phyloP scores from a whole-genome alignment of 2,329 filamentous ascomycete genomes.

The Lasiodiplodia sp. region DNA sequence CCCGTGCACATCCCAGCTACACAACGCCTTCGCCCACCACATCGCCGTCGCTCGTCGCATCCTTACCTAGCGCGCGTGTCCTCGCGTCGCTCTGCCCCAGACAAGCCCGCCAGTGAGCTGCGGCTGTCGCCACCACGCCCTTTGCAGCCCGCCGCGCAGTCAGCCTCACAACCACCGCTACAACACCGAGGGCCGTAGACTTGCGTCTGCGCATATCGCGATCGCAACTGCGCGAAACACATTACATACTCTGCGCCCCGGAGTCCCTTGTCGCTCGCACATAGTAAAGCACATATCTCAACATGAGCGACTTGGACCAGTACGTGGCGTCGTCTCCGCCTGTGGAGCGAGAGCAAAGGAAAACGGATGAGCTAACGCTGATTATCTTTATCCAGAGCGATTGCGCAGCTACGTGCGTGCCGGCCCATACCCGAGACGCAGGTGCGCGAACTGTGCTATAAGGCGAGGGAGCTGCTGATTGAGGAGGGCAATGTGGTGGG shows the following conservation, averaged over 20 bases:
- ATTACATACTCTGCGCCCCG: neutral
- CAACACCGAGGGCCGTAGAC: neutral
- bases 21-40: neutral
- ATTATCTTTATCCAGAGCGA: slow-evolving; percentile 68
- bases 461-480: slow-evolving; percentile 92
- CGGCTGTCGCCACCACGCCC: slow-evolving; percentile 1
- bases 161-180: slow-evolving; percentile 8
- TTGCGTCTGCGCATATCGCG: neutral
- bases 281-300: neutral
- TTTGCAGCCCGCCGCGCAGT: neutral
- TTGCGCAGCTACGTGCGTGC: slow-evolving; percentile 93
- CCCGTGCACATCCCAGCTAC: neutral
- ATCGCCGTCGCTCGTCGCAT: neutral
- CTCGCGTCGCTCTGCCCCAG: neutral
- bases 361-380: slow-evolving; percentile 1
- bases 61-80: neutral
- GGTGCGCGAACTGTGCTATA: slow-evolving; percentile 96
- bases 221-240: slow-evolving; percentile 4
- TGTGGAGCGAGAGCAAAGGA: neutral
- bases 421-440: slow-evolving; percentile 94
- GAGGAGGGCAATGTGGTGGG: slow-evolving; percentile 98
- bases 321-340: slow-evolving; percentile 52
- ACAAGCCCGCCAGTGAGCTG: neutral
- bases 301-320: slow-evolving; percentile 95
- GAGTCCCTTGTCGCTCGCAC: slow-evolving; percentile 1